A percentile compares a stretch with the other conserved stretches of the same genome.
Conservation (phyloP, 768 basidiomycete species). For the Boletus rubropictus region DNA sequence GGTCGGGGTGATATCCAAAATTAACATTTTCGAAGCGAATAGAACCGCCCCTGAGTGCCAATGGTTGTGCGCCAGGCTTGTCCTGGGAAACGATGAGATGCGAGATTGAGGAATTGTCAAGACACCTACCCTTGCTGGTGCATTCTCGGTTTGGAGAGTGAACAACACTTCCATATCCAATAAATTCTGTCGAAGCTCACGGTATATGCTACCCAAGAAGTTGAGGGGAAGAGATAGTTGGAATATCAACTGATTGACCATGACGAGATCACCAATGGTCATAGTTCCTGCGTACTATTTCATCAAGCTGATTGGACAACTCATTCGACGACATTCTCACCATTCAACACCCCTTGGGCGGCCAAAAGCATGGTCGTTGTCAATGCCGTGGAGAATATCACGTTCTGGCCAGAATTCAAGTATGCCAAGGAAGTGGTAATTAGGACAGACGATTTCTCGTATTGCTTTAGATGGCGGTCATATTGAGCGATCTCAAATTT, state of each 20-base stretch:
- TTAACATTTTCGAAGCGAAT: slow-evolving; percentile 90
- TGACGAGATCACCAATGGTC: slow-evolving; percentile 97
- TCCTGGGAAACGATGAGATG: slow-evolving; percentile 45
- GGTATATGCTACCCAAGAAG: slow-evolving; percentile 95
- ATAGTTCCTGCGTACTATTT: slow-evolving; percentile 64
- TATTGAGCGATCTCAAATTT: slow-evolving; percentile 86
- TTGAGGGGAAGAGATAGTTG: slow-evolving; percentile 95
- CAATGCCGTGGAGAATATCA: slow-evolving; percentile 91
- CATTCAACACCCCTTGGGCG: slow-evolving; percentile 89
- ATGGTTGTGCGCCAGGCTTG: slow-evolving; percentile 56
- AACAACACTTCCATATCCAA: slow-evolving; percentile 97
- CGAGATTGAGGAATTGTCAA: background rate
- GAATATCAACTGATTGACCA: slow-evolving; percentile 99
- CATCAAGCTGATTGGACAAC: background rate
- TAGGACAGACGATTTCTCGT: slow-evolving; percentile 89
- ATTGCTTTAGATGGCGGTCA: slow-evolving; percentile 78
- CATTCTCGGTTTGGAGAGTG: slow-evolving; percentile 79
- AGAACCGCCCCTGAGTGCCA: slow-evolving; percentile 71
- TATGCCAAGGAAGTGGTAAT: slow-evolving; percentile 92
- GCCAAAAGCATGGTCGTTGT: slow-evolving; percentile 96
- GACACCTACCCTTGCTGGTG: slow-evolving; percentile 50
- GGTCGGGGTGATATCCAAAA: slow-evolving; percentile 87
- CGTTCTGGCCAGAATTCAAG: slow-evolving; percentile 93
- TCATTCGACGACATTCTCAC: slow-evolving; percentile 32
- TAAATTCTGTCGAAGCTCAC: slow-evolving; percentile 91